Evolutionary conservation across 257 asterid genomes (phyloP), one percentile per base, ranked within the genome.

Genomic region (Verbena officinalis): DNA sequence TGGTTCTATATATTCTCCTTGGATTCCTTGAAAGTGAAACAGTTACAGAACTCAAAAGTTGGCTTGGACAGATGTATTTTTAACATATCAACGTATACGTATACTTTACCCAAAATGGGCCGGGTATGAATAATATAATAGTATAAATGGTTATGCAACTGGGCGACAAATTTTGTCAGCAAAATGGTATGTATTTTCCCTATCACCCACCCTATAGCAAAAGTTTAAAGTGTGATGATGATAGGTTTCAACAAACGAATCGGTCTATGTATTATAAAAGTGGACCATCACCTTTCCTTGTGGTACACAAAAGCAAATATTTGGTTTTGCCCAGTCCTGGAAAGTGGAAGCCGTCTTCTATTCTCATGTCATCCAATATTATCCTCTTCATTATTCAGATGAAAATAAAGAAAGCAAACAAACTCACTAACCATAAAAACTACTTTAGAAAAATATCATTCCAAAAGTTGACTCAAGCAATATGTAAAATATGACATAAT

Each of bases 231-330:
- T 22, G 59, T 44, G 51, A 43, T 52, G 17, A 13, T 53, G 40
- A 53, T 13, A 53, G 11, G 69, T 21, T 48, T 36, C 19, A 62
- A 34, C 68, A 11, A 62, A 43, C 23, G 10, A 31, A 50, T 48
- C 15, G 7, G 22, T 43, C 14, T 2, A 30, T 17, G 48, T 15
- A 30, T 59, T 27, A 24, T 19, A 6, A 52, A 63, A 27, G 33
- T 67, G 78, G 66, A 19, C 12, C 23, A 60, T 46, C 44, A 45
- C 15, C 45, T 62, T 57, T 38, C 57, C 67, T 73, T 67, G 67
- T 61, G 62, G 57, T 54, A 61, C 51, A 73, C 71, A 74, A 74
- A 68, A 74, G 72, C 68, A 56, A 48, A 62, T 68, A 63, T 68
- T 67, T 22, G 45, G 62, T 62, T 54, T 39, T 49, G 64, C 13